Evolutionary conservation across 148 eudicot genomes (phyloP).

Genomic region (Gaultheria prostrata): DNA sequence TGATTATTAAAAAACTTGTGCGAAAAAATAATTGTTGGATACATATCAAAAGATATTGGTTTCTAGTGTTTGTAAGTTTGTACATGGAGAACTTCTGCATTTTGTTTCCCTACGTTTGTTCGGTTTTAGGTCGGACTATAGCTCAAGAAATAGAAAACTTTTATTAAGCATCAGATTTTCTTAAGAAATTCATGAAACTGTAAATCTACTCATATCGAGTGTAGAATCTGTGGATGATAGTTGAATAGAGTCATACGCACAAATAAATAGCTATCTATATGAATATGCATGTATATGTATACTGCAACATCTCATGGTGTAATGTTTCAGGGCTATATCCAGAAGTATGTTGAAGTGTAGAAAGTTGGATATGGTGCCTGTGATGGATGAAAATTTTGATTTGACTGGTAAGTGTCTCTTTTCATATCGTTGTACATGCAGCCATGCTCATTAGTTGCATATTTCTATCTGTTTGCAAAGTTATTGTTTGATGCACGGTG

Average conservation of each 20-base stretch:
- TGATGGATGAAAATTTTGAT: constrained; percentile 8
- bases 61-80: neutral
- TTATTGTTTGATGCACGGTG: neutral
- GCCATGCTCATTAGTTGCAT: neutral
- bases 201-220: neutral
- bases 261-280: neutral
- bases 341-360: constrained; percentile 70
- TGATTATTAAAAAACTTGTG: neutral
- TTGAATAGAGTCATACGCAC: neutral
- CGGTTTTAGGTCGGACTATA: neutral
- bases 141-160: neutral
- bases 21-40: neutral
- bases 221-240: neutral
- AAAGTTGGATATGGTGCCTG: constrained; percentile 24
- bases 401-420: constrained; percentile 13
- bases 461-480: neutral
- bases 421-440: neutral
- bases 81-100: neutral
- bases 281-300: neutral
- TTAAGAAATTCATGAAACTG: neutral
- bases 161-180: neutral
- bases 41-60: neutral
- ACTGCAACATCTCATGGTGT: neutral
- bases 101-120: neutral
- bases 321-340: constrained; percentile 83